A percentile compares a stretch with the other conserved stretches of the same genome.
These are phyloP conservation scores for Bertia moriformis DNA, from an alignment of 2,329 filamentous ascomycete genomes.

Conservation along the genomic window DNA sequence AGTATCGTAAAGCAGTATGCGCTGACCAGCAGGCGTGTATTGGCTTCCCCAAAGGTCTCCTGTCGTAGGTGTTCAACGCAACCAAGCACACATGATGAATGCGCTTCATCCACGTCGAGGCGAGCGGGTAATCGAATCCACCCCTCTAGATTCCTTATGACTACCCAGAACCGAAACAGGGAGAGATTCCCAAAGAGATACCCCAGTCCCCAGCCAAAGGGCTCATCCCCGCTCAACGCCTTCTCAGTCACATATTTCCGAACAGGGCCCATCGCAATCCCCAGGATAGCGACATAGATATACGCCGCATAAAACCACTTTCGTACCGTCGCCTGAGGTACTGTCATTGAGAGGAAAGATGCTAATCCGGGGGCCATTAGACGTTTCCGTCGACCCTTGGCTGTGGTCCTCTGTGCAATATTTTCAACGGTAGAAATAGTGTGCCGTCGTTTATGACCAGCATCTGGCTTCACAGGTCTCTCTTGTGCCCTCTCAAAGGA, in stretches of 20 bases:
- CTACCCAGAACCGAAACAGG: constrained; percentile 56
- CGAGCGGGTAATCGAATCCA: constrained; percentile 62
- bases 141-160: constrained; percentile 50
- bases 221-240: constrained; percentile 61
- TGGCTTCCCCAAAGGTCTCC: constrained; percentile 56
- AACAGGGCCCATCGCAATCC: constrained; percentile 56
- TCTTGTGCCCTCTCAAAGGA: background rate
- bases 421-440: constrained; percentile 30
- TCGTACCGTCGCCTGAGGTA: constrained; percentile 57
- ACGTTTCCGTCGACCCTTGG: constrained; percentile 51
- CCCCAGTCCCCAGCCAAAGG: constrained; percentile 80
- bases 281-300: constrained; percentile 54
- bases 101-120: constrained; percentile 10
- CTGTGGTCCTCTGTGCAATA: constrained; percentile 24
- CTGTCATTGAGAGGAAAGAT: constrained; percentile 68
- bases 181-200: constrained; percentile 74
- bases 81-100: constrained; percentile 30
- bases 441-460: constrained; percentile 24
- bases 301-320: constrained; percentile 77
- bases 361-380: constrained; percentile 49
- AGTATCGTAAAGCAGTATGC: constrained; percentile 64
- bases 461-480: constrained; percentile 5
- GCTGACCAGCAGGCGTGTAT: constrained; percentile 63
- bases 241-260: constrained; percentile 51
- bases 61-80: constrained; percentile 54